phyloP scores from a whole-genome alignment of 345 rosid genomes.

The Eucalyptus victrix region DNA sequence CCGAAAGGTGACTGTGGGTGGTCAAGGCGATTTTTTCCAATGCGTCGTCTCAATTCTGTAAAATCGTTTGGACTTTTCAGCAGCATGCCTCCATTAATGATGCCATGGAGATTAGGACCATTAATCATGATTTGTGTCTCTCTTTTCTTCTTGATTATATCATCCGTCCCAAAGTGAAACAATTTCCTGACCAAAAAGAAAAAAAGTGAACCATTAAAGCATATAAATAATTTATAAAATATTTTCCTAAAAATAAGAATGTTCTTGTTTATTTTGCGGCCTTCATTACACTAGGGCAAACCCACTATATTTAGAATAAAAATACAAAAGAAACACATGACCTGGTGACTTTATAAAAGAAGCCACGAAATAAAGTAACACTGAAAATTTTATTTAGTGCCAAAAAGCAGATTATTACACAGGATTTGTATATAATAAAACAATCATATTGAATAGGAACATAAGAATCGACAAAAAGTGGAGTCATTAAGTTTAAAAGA shows the following conservation, averaged over 20 bases:
- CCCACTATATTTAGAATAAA: not conserved
- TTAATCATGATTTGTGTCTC: not conserved
- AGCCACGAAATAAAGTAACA: not conserved
- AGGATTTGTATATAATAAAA: not conserved
- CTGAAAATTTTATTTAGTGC: not conserved
- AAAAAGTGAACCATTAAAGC: not conserved
- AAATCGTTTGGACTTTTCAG: not conserved
- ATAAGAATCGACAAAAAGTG: not conserved
- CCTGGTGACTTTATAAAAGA: not conserved
- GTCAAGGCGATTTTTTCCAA: not conserved
- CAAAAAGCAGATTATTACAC: not conserved
- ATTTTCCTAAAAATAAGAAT: too few relatives aligned
- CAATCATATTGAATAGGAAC: not conserved
- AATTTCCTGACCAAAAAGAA: not conserved
- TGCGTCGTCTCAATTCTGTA: not conserved
- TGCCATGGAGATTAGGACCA: not conserved
- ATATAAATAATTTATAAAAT: not conserved
- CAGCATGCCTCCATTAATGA: not conserved
- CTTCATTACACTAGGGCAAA: not conserved
- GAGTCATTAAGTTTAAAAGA: not conserved
- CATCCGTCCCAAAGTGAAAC: not conserved
- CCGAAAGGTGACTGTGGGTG: not conserved
- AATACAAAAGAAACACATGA: not conserved
- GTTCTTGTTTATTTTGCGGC: not conserved
- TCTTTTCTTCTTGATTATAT: not conserved